Base-by-base conservation (phyloP, 805 yeast species). In the Saccharomycopsis lassenensis region DNA sequence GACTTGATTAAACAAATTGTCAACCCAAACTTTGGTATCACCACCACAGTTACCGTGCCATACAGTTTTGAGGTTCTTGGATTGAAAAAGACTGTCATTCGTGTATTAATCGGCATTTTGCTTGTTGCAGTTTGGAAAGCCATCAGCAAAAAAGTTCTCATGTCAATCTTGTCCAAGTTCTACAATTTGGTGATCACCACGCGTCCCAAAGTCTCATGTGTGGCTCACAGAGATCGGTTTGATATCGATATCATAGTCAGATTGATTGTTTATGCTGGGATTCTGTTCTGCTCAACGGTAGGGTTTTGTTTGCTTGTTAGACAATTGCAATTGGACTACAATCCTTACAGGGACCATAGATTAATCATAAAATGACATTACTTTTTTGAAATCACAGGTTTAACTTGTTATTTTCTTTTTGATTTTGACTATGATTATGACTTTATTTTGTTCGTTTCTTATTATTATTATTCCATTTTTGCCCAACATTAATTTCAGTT, bases 181-280 rank as follows among this genome's bases (percentile, higher is more conserved):
- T n/a, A 12, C 7, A 21, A n/a, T 21, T 5, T 16, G 14, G 14
- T 4, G 12, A 21, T 4, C 6, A 10, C 11, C 11, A 7, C 11
- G 10, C 15, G 10, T 5, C 12, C 11, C n/a, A 29, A 45, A 2
- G 50, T 45, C 19, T 52, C 56, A 2, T 59, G 66, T 45, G 71
- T 68, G 11, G 80, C 74, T 0, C 71, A 69, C 49, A 65, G 64
- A 39, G 68, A 74, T 2, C 65, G 87, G 33, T 77, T 78, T 47
- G 86, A 76, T 39, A 76, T 80, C 21, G 89, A 80, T 43, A 80
- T 84, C 3, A 57, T 83, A 22, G 86, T 91, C 7, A 67, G 94
- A 48, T 60, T 82, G 43, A 57, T 80, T 12, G 81, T 86, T 1
- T 89, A 89, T 57, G 77, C 82, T 1, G 97, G 97, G 0, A 73